Base-by-base conservation (phyloP, 768 basidiomycete genomes). In the Suillus cothurnatus region DNA sequence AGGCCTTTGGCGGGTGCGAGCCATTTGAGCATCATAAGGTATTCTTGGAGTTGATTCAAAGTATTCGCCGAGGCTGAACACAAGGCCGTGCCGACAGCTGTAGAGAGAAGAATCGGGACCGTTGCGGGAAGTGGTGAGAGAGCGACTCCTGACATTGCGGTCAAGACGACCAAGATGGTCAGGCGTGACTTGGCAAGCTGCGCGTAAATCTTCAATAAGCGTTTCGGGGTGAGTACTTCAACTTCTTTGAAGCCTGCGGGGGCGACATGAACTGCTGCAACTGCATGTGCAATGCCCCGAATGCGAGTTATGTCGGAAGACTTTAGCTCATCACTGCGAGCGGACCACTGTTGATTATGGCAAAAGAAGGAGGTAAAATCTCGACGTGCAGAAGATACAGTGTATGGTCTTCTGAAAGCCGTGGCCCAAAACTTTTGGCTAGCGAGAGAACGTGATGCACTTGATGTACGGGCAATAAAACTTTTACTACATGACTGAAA, bases 1-100 rank as follows among this genome's bases (percentile, higher is more conserved):
- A 0, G 97, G 95, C 21, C 97, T 82, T 62, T 83, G 88, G 36
- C 96, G 86, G 0, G 97, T 99, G 55, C 97, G 87, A 0, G 88
- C 84, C 90, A 98, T 99, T 74, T 99, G 97, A 0, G 97, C 96
- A 72, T 99, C 97, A 68, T 95, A 93, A 0, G 97, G 97, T 8
- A 93, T 83, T 99, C 97, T 72, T 95, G 91, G 4, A 99, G 80
- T 76, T 99, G 95, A 78, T 99, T 99, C 71, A 97, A 82, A 2
- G 97, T 85, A 74, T 98, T 98, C 34, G 97, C 97, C 0, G 95
- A 93, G 3, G 95, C 94, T 6, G 92, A 90, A 74, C 95, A 97
- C 50, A 99, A 83, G 0, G 90, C 87, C 0, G 96, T 98, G 47
- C 97, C 97, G 32, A 92, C 73, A 0, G 96, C 94, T 0, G 96